Percentiles rank a stretch among this genome's conserved stretches.
Conservation (phyloP, 2,329 filamentous ascomycete species). For the Fusarium chlamydosporum region DNA sequence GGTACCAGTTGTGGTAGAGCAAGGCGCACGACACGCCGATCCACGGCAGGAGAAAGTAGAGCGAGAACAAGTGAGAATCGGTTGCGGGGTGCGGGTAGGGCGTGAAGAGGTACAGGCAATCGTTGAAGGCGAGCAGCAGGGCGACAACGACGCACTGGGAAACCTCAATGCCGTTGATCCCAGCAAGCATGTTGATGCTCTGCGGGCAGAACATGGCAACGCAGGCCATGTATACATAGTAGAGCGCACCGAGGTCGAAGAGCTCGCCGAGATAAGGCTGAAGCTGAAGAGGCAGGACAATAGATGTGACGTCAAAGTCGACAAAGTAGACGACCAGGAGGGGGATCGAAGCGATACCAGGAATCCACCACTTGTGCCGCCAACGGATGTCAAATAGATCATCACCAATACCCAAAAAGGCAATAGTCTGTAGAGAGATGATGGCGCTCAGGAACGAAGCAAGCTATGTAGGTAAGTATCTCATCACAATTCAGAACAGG, state of each 20-base stretch:
- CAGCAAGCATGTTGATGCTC: conserved; percentile 99
- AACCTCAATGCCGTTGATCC: conserved; percentile 99
- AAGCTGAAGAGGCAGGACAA: conserved; percentile 89
- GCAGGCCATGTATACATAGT: conserved; percentile 97
- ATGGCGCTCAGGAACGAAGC: conserved; percentile 95
- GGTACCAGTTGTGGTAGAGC: conserved; percentile 94
- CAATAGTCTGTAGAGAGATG: conserved; percentile 90
- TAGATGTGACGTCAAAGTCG: conserved; percentile 96
- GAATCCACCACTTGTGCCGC: conserved; percentile 99
- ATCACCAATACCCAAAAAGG: conserved; percentile 92
- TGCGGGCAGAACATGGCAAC: conserved; percentile 98
- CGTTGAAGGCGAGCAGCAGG: conserved; percentile 85
- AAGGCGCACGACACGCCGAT: conserved; percentile 91
- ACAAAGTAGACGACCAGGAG: conserved; percentile 98
- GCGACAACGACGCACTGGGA: conserved; percentile 94
- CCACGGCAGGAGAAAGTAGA: conserved; percentile 95
- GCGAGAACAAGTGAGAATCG: conserved; percentile 94
- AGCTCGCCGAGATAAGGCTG: conserved; percentile 87
- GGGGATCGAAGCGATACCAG: conserved; percentile 91
- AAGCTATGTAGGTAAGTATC: conserved; percentile 67
- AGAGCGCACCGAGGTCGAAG: conserved; percentile 83
- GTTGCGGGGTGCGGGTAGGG: conserved; percentile 92
- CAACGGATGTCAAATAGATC: conserved; percentile 98
- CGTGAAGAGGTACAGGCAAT: conserved; percentile 86
- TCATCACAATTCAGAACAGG: neutral